These are phyloP conservation scores for Aeschynomene evenia DNA, from an alignment of 306 rosid genomes.

Conservation along the genomic window DNA sequence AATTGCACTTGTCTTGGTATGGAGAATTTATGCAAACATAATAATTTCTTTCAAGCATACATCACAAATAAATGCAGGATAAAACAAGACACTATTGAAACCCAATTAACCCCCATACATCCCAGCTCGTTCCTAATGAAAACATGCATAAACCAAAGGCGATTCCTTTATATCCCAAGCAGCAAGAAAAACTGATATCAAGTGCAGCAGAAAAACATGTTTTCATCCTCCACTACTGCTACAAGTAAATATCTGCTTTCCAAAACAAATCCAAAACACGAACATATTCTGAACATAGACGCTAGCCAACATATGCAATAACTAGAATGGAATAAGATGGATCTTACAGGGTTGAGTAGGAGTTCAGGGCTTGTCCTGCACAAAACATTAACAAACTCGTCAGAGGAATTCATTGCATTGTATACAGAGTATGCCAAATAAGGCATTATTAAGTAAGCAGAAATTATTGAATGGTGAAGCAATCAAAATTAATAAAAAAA, in stretches of 20 bases:
- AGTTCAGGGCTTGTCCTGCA: conserved; percentile 95
- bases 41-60: neutral
- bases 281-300: neutral
- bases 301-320: neutral
- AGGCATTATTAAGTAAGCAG: neutral
- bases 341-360: conserved; percentile 84
- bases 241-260: neutral
- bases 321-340: neutral
- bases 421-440: neutral
- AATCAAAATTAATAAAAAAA: neutral
- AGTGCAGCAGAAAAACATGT: neutral
- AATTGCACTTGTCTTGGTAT: conserved; percentile 5
- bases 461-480: too few species aligned
- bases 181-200: conserved; percentile 11
- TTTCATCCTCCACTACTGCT: neutral
- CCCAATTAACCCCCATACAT: neutral
- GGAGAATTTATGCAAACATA: conserved; percentile 10
- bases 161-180: neutral
- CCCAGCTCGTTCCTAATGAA: conserved; percentile 3
- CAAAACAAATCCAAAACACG: neutral
- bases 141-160: conserved; percentile 8
- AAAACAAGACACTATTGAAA: neutral
- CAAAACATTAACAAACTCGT: conserved; percentile 24
- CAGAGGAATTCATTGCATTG: neutral
- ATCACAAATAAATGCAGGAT: neutral